Evolutionary conservation across 2,329 filamentous ascomycete genomes (phyloP).

Genomic region (Cladosporium halotolerans): DNA sequence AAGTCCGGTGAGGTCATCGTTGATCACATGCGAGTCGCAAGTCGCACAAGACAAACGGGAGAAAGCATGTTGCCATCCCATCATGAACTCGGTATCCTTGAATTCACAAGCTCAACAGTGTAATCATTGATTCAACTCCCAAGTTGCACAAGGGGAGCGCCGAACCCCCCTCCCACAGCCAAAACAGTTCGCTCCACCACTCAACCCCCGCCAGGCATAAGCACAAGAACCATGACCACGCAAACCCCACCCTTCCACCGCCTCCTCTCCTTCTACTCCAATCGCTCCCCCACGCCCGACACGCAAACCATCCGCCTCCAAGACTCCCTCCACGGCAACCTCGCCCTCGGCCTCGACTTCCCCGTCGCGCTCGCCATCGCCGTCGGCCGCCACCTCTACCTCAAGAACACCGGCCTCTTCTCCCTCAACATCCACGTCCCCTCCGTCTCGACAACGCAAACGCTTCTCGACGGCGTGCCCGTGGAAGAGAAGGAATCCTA

Average conservation of each 20-base stretch:
- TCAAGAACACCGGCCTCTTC: constrained; percentile 28
- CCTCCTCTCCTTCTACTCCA: constrained; percentile 33
- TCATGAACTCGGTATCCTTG: too few species aligned
- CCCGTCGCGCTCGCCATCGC: constrained; percentile 30
- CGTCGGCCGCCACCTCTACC: constrained; percentile 28
- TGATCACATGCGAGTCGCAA: neutral
- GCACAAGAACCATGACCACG: neutral
- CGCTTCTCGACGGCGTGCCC: constrained; percentile 26
- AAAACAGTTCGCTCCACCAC: too few species aligned
- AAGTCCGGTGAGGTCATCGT: constrained; percentile 1
- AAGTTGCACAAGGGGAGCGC: too few species aligned
- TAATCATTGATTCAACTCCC: too few species aligned
- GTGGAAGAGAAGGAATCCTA: constrained; percentile 28
- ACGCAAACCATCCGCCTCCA: constrained; percentile 30
- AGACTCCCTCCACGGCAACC: constrained; percentile 31
- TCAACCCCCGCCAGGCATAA: too few species aligned
- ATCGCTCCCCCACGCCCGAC: constrained; percentile 24
- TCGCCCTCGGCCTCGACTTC: constrained; percentile 33
- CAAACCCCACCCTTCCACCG: constrained; percentile 29
- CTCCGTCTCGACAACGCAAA: constrained; percentile 23
- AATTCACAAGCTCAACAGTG: too few species aligned
- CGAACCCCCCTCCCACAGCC: too few species aligned
- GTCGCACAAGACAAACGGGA: too few species aligned
- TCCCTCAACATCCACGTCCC: constrained; percentile 32
- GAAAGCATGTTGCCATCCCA: too few species aligned